Conservation (phyloP, 139 green algal genomes). For the Pleodorina starrii region DNA sequence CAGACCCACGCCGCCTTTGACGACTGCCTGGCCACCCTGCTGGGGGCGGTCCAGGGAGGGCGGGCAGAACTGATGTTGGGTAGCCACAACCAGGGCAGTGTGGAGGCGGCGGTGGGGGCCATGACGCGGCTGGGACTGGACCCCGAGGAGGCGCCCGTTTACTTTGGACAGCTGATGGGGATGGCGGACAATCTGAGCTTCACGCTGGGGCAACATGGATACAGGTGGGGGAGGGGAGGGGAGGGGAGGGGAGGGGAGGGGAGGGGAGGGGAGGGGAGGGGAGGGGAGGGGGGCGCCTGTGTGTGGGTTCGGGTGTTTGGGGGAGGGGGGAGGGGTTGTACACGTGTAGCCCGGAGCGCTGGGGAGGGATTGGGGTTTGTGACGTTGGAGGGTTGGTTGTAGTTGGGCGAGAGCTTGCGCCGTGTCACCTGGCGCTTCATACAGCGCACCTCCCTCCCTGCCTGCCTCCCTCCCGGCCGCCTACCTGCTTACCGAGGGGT, state of each 20-base stretch:
- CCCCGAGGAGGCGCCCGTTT: constrained; percentile 69
- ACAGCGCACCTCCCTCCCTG: too few relatives aligned
- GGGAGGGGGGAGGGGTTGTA: too few relatives aligned
- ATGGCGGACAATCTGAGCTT: constrained; percentile 92
- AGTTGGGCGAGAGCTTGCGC: too few relatives aligned
- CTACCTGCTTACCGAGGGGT: too few relatives aligned
- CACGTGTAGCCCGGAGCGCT: too few relatives aligned
- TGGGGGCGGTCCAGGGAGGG: constrained; percentile 57
- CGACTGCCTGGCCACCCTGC: constrained; percentile 52
- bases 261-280: neutral
- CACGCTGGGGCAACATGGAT: constrained; percentile 44
- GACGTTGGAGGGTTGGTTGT: too few relatives aligned
- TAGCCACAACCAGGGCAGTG: constrained; percentile 81
- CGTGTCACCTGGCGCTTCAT: too few relatives aligned
- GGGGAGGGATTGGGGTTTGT: too few relatives aligned
- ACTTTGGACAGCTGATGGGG: constrained; percentile 92
- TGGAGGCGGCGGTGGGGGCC: constrained; percentile 74
- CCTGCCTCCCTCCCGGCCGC: too few relatives aligned
- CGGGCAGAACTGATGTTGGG: constrained; percentile 66
- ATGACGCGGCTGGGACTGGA: constrained; percentile 77
- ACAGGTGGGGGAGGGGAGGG: constrained; percentile 6
- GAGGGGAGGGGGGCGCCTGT: neutral
- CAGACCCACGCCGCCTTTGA: constrained; percentile 86
- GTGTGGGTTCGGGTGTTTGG: too few relatives aligned
- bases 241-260: neutral